Evolutionary conservation across 2,329 filamentous ascomycete genomes (phyloP), one percentile per base, ranked within the genome.

Genomic region (Harringtonia lauricola): DNA sequence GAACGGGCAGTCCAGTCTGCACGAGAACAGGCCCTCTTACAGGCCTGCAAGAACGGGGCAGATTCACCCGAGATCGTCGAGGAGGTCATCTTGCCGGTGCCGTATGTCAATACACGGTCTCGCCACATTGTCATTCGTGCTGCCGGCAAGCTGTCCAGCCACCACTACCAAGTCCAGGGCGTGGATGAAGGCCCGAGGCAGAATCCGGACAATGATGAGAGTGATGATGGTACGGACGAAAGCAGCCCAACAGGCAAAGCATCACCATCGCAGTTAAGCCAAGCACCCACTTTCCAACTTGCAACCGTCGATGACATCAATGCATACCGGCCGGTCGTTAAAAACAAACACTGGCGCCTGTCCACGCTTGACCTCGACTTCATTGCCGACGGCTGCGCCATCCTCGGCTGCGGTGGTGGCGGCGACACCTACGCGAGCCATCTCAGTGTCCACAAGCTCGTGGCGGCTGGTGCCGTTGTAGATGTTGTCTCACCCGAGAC

Each of bases 341-440:
- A 59, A 36, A 60, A 66, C n/a, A 65, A 73, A 10, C 55, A 68
- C n/a, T 80, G 76, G 76, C 68, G 69, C 45, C 57, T 80, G 35
- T 73, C 66, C 10, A 73, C 79, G 51, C 72, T 69, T 0, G 76
- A 80, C 52, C 60, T 79, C 6, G 57, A 61, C 29, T 79, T 71
- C 61, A 70, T 80, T 30, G 59, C 71, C 1, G 72, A 65, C 12
- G 76, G 76, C 1, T 76, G 74, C 52, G 77, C 78, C 48, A 72
- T 81, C 43, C 64, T 81, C 0, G 76, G 74, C 2, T 76, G 73
- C 1, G 76, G 75, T 17, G 75, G 76, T 4, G 75, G 76, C 17
- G 74, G 75, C 3, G 69, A 65, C 4, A 70, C 73, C 2, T 74
- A 73, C 49, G 31, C 31, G n/a, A 34, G 31, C 31, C 9, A 17